Evolutionary conservation across 1,284 basidiomycete genomes (phyloP).

Genomic region (Amylostereum chailletii): DNA sequence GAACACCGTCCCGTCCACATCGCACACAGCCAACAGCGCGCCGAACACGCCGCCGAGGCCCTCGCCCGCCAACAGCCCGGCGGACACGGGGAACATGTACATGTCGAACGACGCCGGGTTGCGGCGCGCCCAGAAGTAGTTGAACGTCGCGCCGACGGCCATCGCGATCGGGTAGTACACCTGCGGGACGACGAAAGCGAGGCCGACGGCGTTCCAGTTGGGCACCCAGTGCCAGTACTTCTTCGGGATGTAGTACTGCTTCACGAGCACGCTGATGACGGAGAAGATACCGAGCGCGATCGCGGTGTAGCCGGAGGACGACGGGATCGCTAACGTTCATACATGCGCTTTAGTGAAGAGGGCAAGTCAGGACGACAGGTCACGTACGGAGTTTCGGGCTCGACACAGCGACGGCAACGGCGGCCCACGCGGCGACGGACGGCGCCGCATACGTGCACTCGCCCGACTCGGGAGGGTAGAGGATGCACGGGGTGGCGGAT

Average conservation of each 20-base stretch:
- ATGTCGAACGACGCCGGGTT: constrained; percentile 39
- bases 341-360: neutral
- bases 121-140: constrained; percentile 41
- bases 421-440: constrained; percentile 53
- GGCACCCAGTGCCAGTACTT: constrained; percentile 48
- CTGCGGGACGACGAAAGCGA: constrained; percentile 47
- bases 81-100: constrained; percentile 55
- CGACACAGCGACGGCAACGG: constrained; percentile 51
- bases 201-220: constrained; percentile 60
- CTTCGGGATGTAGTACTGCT: constrained; percentile 43
- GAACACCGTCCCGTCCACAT: constrained; percentile 38
- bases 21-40: constrained; percentile 42
- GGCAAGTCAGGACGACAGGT: constrained; percentile 3
- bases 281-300: constrained; percentile 44
- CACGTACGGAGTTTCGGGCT: constrained; percentile 34
- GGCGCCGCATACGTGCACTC: constrained; percentile 51
- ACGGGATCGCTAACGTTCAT: constrained; percentile 35
- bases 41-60: constrained; percentile 63
- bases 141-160: constrained; percentile 27
- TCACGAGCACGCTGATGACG: constrained; percentile 37
- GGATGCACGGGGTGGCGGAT: constrained; percentile 60
- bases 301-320: constrained; percentile 55
- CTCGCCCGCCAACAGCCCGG: constrained; percentile 60
- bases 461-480: constrained; percentile 21
- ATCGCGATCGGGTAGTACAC: constrained; percentile 42